phyloP scores from a whole-genome alignment of 2,329 filamentous ascomycete genomes.

The Diaporthe citrichinensis region DNA sequence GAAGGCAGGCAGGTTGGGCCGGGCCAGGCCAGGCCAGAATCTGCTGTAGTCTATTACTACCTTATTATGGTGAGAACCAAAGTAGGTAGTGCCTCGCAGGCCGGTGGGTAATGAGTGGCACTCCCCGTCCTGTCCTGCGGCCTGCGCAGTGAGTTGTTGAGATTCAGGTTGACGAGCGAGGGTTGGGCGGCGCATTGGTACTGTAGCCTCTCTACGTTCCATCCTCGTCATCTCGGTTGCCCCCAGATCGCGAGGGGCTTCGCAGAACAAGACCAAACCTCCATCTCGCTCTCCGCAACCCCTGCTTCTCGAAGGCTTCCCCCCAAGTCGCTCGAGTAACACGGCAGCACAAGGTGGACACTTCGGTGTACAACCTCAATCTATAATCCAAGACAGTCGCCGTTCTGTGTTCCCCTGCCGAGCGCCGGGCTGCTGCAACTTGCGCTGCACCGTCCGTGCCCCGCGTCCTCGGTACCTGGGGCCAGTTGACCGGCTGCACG shows the following conservation, averaged over 20 bases:
- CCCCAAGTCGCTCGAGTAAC: constrained; percentile 15
- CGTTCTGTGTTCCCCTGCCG: constrained; percentile 37
- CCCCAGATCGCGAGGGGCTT: neutral
- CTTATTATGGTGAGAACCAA: neutral
- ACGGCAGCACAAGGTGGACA: constrained; percentile 19
- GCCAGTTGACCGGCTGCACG: constrained; percentile 25
- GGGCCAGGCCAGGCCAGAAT: neutral
- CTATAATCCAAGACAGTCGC: constrained; percentile 38
- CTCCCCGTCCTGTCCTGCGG: neutral
- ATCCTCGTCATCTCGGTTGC: constrained; percentile 23
- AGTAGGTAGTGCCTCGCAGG: neutral
- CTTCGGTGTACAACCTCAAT: constrained; percentile 41
- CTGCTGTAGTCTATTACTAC: neutral
- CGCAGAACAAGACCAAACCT: neutral
- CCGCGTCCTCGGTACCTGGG: constrained; percentile 29
- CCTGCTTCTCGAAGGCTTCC: constrained; percentile 34
- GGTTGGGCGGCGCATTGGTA: neutral
- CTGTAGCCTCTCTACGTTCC: neutral
- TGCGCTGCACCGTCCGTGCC: constrained; percentile 22
- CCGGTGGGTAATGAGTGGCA: neutral
- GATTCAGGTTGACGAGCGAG: neutral
- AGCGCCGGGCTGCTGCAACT: constrained; percentile 24
- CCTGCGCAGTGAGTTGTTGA: neutral
- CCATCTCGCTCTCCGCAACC: neutral
- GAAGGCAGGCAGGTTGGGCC: neutral